These are phyloP conservation scores for Globisporangium splendens DNA, from an alignment of 352 stramenopile species.

Conservation along the genomic window DNA sequence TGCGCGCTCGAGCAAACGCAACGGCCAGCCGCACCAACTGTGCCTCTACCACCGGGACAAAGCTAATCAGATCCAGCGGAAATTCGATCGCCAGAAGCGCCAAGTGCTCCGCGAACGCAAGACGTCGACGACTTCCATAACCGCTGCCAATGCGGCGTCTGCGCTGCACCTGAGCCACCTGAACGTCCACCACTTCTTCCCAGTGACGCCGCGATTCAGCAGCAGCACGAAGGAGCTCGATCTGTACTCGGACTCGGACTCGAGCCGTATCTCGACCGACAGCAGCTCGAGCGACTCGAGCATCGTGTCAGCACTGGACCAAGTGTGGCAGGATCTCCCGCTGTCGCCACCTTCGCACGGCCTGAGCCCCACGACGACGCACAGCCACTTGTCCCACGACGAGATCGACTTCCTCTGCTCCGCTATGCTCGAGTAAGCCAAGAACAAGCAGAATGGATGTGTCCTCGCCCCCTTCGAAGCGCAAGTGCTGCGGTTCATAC, in stretches of 20 bases:
- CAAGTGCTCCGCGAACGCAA: conserved; percentile 54
- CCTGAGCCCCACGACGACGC: conserved; percentile 4
- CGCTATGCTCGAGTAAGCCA: conserved; percentile 67
- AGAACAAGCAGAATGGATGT: not conserved
- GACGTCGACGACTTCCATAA: conserved; percentile 23
- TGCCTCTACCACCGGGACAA: conserved; percentile 87
- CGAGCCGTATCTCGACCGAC: conserved; percentile 52
- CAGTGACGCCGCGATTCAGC: conserved; percentile 6
- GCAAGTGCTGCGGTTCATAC: conserved; percentile 43
- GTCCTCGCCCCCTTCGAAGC: too few relatives aligned
- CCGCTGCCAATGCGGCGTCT: conserved; percentile 9
- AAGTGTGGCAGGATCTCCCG: conserved; percentile 56
- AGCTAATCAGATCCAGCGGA: conserved; percentile 88
- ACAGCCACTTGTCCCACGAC: conserved; percentile 67
- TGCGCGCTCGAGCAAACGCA: conserved; percentile 76
- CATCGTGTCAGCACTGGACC: conserved; percentile 28
- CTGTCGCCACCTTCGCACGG: conserved; percentile 2
- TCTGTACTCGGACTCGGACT: conserved; percentile 74
- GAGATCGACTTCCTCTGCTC: conserved; percentile 86
- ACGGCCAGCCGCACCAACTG: conserved; percentile 84
- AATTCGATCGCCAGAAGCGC: conserved; percentile 87
- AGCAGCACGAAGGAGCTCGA: conserved; percentile 32
- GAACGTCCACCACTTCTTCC: conserved; percentile 9
- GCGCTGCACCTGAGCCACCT: conserved; percentile 12
- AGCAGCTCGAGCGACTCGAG: conserved; percentile 37